phyloP scores from a whole-genome alignment of 1,139 yeast species.

The Candida sp. region DNA sequence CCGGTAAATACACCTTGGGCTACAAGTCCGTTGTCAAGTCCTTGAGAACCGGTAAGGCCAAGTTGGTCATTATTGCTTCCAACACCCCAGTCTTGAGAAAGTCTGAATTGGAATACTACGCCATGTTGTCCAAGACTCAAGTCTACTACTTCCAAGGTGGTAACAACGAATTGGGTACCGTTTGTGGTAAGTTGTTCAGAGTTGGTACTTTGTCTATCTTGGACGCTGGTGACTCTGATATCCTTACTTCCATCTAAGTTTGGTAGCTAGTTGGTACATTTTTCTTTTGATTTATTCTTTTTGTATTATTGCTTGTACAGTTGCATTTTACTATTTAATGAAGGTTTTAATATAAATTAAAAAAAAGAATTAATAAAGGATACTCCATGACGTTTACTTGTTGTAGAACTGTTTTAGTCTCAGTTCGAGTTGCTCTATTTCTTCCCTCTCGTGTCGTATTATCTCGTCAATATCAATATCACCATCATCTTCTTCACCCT shows the following conservation, averaged over 20 bases:
- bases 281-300: neutral
- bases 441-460: slow-evolving; percentile 37
- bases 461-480: slow-evolving; percentile 33
- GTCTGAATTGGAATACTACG: slow-evolving; percentile 99
- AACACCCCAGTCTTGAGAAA: slow-evolving; percentile 99
- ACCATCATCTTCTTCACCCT: too few relatives aligned
- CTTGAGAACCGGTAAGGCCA: slow-evolving; percentile 99
- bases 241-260: slow-evolving; percentile 61
- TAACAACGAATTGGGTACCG: slow-evolving; percentile 99
- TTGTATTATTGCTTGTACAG: slow-evolving; percentile 11
- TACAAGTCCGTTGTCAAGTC: slow-evolving; percentile 99
- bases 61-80: slow-evolving; percentile 97
- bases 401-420: slow-evolving; percentile 21
- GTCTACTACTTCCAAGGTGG: slow-evolving; percentile 99
- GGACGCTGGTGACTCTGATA: slow-evolving; percentile 99
- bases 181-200: slow-evolving; percentile 99
- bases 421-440: slow-evolving; percentile 34
- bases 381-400: slow-evolving; percentile 9
- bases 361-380: neutral
- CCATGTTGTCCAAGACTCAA: slow-evolving; percentile 99
- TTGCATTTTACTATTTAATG: slow-evolving; percentile 10
- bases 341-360: slow-evolving; percentile 3
- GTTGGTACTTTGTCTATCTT: slow-evolving; percentile 96
- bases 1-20: slow-evolving; percentile 99
- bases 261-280: slow-evolving; percentile 13